Percentiles rank a stretch among this genome's conserved stretches.
These are phyloP conservation scores for Polyporus arcularius DNA, from an alignment of 768 basidiomycete genomes.

Conservation along the genomic window DNA sequence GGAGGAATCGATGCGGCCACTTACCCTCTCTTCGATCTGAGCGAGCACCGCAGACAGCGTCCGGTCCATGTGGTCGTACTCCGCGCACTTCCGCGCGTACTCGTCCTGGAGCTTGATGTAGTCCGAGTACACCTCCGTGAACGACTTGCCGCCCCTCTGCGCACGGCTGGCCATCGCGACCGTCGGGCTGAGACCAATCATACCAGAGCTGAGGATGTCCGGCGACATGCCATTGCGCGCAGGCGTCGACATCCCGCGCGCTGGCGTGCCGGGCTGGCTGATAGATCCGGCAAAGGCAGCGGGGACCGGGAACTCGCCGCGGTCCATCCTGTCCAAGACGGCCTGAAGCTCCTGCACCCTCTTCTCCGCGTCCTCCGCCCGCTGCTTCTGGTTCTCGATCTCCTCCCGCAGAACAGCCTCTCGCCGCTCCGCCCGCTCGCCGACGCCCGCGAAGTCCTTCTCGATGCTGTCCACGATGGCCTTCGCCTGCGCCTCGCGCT, in stretches of 20 bases:
- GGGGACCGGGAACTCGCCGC: slow-evolving; percentile 69
- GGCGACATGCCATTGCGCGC: slow-evolving; percentile 36
- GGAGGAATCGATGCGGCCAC: slow-evolving; percentile 28
- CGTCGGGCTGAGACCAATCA: slow-evolving; percentile 81
- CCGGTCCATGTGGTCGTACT: slow-evolving; percentile 84
- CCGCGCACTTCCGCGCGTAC: slow-evolving; percentile 71
- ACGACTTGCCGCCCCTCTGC: slow-evolving; percentile 83
- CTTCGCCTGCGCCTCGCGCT: slow-evolving; percentile 83
- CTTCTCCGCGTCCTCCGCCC: slow-evolving; percentile 72
- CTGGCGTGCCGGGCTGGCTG: slow-evolving; percentile 28
- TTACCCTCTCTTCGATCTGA: slow-evolving; percentile 88
- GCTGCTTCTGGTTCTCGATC: slow-evolving; percentile 67
- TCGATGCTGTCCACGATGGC: slow-evolving; percentile 82
- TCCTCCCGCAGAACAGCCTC: slow-evolving; percentile 71
- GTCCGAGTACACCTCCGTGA: slow-evolving; percentile 93
- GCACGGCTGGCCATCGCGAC: slow-evolving; percentile 82
- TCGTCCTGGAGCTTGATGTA: slow-evolving; percentile 87
- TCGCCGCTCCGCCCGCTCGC: slow-evolving; percentile 65
- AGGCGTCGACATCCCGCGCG: slow-evolving; percentile 45
- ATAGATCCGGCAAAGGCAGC: slow-evolving; percentile 32
- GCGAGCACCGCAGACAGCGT: slow-evolving; percentile 78
- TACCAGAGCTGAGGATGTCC: slow-evolving; percentile 52
- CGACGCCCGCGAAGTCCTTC: slow-evolving; percentile 75
- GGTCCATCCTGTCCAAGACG: slow-evolving; percentile 69
- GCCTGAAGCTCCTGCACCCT: slow-evolving; percentile 69